Evolutionary conservation across 139 green algal species (phyloP), one percentile per base, ranked within the genome.

Genomic region (Chlamydomonas schloesseri): DNA sequence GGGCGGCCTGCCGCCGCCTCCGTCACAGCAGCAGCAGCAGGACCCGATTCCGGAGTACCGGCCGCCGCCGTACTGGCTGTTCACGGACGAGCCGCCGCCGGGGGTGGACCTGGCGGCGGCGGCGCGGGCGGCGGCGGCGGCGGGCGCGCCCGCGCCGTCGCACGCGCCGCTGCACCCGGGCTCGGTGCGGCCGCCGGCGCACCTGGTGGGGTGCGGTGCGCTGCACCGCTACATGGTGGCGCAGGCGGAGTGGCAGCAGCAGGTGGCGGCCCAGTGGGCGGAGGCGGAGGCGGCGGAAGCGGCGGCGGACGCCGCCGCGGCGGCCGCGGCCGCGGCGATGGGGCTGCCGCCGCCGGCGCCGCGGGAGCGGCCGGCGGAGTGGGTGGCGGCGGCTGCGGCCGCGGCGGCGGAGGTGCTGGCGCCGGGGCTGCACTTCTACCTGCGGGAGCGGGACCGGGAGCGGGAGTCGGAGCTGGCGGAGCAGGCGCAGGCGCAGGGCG

Each of bases 41-140:
- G 42, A 50, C 42, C 42, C 42, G 42, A 50, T 50, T 8, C 42
- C 42, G 42, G 6, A 5, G 42, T 50, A 50, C 42, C 42, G 42
- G 64, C 78, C 78, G 37, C 78, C 78, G 42, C 78, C 78, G 17
- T 64, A 65, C 26, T 83, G 76, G 76, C 29, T 84, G 28, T 84
- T 84, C 78, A 84, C 78, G 1, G 78, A 84, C 47, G 78, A 84
- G 4, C 78, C 78, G 42, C 78, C 78, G n/a, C 78, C 78, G 18
- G 78, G 78, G 29, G 23, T 84, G 24, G 78, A 84, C 23, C 5
- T 67, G 18, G 6, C 34, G 14, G 14, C 68, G 17, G 18, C 33
- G 21, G 62, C 62, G 18, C 26, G 18, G 8, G 57, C 57, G 20
- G 57, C 57, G 57, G 57, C 57, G 57, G 57, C 55, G 42, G 42